These are phyloP conservation scores for Leavenworthia alabamica DNA, from an alignment of 345 rosid species.

Conservation along the genomic window DNA sequence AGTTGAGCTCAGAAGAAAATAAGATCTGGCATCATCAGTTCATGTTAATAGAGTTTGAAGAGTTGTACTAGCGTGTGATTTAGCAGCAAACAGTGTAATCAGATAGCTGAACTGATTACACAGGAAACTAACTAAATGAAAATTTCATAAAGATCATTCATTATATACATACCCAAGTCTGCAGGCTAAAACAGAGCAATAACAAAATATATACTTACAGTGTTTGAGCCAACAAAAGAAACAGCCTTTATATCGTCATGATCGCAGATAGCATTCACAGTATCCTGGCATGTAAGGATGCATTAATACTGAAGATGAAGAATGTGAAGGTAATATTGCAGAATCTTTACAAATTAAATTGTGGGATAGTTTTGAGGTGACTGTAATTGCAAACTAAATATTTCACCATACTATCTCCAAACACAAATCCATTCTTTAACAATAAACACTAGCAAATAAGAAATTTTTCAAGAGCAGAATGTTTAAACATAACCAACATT, in stretches of 20 bases:
- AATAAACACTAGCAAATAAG: background rate
- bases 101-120: background rate
- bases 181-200: background rate
- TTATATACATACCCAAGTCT: background rate
- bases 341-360: background rate
- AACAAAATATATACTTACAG: conserved; percentile 44
- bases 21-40: no score
- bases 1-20: no score
- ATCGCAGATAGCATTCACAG: conserved; percentile 94
- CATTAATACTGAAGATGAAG: background rate
- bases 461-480: background rate
- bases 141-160: background rate
- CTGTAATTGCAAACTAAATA: no score
- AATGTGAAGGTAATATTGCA: background rate
- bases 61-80: background rate
- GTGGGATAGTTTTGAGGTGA: no score
- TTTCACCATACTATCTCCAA: background rate
- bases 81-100: background rate
- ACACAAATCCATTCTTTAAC: background rate
- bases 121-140: background rate
- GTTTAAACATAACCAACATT: conserved; percentile 41
- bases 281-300: conserved; percentile 45
- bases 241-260: conserved; percentile 70
- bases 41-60: no score
- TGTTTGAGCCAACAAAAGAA: conserved; percentile 94